Percentiles rank a stretch among this genome's conserved stretches.
phyloP scores from a whole-genome alignment of 2,329 filamentous ascomycete species.

The Aspergillus brunneoviolaceus region DNA sequence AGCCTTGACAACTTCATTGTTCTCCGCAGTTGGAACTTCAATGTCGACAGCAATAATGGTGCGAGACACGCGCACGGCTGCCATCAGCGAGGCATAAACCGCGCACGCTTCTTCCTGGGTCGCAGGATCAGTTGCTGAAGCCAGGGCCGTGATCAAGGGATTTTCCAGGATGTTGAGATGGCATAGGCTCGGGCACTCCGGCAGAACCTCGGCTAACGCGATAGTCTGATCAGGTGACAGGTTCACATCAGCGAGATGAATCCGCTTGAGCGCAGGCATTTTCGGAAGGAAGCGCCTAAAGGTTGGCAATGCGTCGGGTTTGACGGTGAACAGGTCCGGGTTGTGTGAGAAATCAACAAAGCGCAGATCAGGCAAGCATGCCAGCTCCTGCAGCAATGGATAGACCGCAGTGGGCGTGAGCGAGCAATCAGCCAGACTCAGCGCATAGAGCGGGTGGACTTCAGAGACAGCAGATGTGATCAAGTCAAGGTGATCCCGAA shows the following conservation, averaged over 20 bases:
- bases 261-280: constrained; percentile 72
- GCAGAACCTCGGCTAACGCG: constrained; percentile 82
- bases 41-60: constrained; percentile 88
- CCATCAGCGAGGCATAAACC: constrained; percentile 85
- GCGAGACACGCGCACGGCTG: constrained; percentile 78
- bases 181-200: constrained; percentile 76
- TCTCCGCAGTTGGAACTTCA: constrained; percentile 76
- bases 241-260: constrained; percentile 82
- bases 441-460: constrained; percentile 66
- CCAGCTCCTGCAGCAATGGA: constrained; percentile 71
- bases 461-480: constrained; percentile 38
- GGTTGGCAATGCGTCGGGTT: constrained; percentile 71
- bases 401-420: constrained; percentile 71
- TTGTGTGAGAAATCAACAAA: constrained; percentile 95
- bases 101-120: constrained; percentile 91
- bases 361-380: constrained; percentile 68
- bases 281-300: constrained; percentile 83
- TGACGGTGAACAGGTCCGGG: constrained; percentile 69
- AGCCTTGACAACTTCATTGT: constrained; percentile 88
- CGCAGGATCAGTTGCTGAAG: constrained; percentile 76
- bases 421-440: constrained; percentile 84
- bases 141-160: constrained; percentile 57
- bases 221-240: constrained; percentile 87
- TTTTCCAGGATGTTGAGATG: constrained; percentile 89
- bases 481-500: constrained; percentile 54